Conservation (phyloP, 2,329 filamentous ascomycete species). For the Raffaelea deltoideospora region DNA sequence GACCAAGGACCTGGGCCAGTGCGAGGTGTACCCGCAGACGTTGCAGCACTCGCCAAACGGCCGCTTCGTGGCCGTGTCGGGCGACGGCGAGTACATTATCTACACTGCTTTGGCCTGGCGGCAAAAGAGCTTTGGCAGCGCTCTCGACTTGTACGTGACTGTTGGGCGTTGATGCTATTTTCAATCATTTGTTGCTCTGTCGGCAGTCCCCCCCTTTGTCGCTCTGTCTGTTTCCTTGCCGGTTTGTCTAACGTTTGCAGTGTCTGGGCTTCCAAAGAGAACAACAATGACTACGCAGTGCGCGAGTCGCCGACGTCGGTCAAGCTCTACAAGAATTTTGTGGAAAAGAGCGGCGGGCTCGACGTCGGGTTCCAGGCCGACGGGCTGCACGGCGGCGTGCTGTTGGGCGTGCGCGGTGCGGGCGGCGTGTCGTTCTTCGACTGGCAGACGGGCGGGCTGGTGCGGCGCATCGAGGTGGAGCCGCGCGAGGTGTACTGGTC, state of each 20-base stretch:
- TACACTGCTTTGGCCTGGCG: constrained; percentile 93
- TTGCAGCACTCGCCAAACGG: constrained; percentile 91
- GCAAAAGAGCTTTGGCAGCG: constrained; percentile 94
- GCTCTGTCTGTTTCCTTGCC: background rate
- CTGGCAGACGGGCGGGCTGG: constrained; percentile 79
- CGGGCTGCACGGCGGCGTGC: constrained; percentile 71
- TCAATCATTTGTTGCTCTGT: no score
- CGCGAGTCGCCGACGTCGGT: constrained; percentile 87
- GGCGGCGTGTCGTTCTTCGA: constrained; percentile 94
- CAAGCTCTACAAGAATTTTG: constrained; percentile 96
- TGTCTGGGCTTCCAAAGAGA: constrained; percentile 91
- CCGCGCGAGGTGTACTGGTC: constrained; percentile 81
- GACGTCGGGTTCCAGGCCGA: constrained; percentile 95
- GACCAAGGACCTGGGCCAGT: constrained; percentile 88
- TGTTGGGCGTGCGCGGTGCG: constrained; percentile 88
- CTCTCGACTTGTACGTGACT: constrained; percentile 57
- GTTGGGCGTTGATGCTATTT: no score
- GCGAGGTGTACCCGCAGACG: constrained; percentile 92
- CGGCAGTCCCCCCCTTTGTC: background rate
- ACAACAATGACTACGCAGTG: constrained; percentile 97
- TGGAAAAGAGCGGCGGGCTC: constrained; percentile 74
- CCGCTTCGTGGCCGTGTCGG: constrained; percentile 72
- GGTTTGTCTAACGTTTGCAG: background rate
- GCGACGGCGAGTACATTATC: constrained; percentile 97
- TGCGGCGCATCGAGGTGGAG: constrained; percentile 78